A percentile compares a stretch with the other conserved stretches of the same genome.
Conservation (phyloP, 2,329 filamentous ascomycete genomes). For the Calonectria pseudoturangicola region DNA sequence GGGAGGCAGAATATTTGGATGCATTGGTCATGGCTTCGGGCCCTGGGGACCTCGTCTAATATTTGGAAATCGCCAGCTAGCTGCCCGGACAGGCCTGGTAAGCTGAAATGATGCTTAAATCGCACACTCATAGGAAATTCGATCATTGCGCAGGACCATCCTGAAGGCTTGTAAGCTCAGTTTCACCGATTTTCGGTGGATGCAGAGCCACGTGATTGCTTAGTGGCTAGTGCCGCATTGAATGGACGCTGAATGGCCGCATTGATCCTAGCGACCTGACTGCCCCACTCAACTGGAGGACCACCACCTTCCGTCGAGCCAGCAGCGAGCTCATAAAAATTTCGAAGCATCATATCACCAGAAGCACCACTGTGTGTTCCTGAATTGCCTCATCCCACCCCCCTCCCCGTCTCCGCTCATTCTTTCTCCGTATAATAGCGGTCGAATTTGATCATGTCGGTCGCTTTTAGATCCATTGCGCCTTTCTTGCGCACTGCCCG, state of each 20-base stretch:
- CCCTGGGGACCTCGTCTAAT: too few relatives aligned
- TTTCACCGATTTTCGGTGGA: background rate
- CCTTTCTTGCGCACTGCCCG: conserved; percentile 90
- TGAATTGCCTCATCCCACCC: conserved; percentile 44
- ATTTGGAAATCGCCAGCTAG: too few relatives aligned
- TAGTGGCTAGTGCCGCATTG: conserved; percentile 22
- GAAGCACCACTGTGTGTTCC: conserved; percentile 51
- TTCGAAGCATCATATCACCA: conserved; percentile 57
- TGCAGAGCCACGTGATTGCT: conserved; percentile 51
- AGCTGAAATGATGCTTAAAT: background rate
- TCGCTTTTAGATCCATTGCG: conserved; percentile 84
- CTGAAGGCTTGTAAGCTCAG: background rate
- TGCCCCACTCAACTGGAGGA: conserved; percentile 47
- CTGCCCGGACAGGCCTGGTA: too few relatives aligned
- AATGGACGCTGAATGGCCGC: conserved; percentile 47
- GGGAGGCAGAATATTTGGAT: background rate
- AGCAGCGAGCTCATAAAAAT: conserved; percentile 60
- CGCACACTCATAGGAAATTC: background rate
- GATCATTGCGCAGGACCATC: background rate
- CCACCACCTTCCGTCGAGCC: conserved; percentile 44
- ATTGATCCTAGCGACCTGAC: conserved; percentile 35
- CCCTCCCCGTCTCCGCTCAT: conserved; percentile 42
- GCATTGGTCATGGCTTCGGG: too few relatives aligned
- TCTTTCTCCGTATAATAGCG: conserved; percentile 53
- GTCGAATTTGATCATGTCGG: conserved; percentile 79